Conservation (phyloP, 139 green algal genomes). For the Astrephomene gubernaculifera region DNA sequence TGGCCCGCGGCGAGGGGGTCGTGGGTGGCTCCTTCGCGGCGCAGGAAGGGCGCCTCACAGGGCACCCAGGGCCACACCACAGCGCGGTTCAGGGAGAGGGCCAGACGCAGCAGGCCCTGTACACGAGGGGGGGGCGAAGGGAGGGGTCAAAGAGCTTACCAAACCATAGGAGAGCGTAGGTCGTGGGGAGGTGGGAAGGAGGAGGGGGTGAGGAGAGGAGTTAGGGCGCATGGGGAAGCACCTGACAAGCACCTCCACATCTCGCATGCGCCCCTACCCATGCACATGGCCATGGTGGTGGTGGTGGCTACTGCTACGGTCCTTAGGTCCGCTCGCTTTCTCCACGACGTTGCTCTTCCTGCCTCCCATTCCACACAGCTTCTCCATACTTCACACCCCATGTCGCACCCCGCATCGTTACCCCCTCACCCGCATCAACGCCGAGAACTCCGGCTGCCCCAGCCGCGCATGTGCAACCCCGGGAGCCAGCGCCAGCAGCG, state of each 20-base stretch:
- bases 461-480: not conserved
- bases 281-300: too few relatives aligned
- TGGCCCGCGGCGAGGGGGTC: slow-evolving; percentile 25
- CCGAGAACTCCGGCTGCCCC: not conserved
- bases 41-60: slow-evolving; percentile 34
- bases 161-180: not conserved
- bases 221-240: too few relatives aligned
- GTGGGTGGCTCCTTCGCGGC: not conserved
- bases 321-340: too few relatives aligned
- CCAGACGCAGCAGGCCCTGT: slow-evolving; percentile 33
- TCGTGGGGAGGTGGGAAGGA: not conserved
- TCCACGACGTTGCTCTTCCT: too few relatives aligned
- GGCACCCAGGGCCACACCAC: slow-evolving; percentile 47
- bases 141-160: too few relatives aligned
- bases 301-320: too few relatives aligned
- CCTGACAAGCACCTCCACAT: too few relatives aligned
- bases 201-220: too few relatives aligned
- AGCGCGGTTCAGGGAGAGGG: slow-evolving; percentile 12
- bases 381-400: too few relatives aligned
- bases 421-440: slow-evolving; percentile 5
- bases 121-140: not conserved
- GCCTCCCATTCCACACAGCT: too few relatives aligned
- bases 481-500: slow-evolving; percentile 32
- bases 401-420: not conserved
- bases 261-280: too few relatives aligned